phyloP scores from a whole-genome alignment of 2,329 filamentous ascomycete species.

The Colletotrichum phormii region DNA sequence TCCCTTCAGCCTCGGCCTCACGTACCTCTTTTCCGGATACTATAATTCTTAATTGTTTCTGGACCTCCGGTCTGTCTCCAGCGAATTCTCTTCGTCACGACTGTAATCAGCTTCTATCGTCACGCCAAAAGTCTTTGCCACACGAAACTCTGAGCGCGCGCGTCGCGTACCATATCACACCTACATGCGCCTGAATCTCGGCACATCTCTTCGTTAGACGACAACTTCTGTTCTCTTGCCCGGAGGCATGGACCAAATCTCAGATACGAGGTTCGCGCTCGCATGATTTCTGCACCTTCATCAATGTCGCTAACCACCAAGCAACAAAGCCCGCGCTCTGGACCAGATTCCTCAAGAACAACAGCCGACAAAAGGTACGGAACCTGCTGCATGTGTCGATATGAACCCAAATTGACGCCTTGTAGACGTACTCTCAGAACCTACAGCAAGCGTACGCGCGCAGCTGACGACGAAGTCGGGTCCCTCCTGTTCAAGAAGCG shows the following conservation, averaged over 20 bases:
- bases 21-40: neutral
- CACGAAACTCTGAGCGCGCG: neutral
- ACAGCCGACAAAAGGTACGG: slow-evolving; percentile 27
- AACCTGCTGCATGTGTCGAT: neutral
- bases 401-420: neutral
- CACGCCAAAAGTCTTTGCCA: neutral
- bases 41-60: neutral
- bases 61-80: neutral
- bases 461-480: neutral
- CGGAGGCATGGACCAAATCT: neutral
- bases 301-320: neutral
- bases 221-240: neutral
- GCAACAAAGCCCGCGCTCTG: neutral
- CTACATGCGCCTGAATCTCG: neutral
- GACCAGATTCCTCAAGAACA: neutral
- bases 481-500: slow-evolving; percentile 21
- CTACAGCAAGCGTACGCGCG: slow-evolving; percentile 50
- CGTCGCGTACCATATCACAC: slow-evolving; percentile 7
- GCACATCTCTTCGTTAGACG: neutral
- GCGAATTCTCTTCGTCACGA: neutral
- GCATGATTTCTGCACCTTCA: neutral
- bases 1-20: neutral
- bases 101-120: too few relatives aligned
- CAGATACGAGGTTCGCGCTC: neutral
- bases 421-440: slow-evolving; percentile 46